phyloP scores from a whole-genome alignment of 805 yeast genomes.

The Spathaspora girioi region DNA sequence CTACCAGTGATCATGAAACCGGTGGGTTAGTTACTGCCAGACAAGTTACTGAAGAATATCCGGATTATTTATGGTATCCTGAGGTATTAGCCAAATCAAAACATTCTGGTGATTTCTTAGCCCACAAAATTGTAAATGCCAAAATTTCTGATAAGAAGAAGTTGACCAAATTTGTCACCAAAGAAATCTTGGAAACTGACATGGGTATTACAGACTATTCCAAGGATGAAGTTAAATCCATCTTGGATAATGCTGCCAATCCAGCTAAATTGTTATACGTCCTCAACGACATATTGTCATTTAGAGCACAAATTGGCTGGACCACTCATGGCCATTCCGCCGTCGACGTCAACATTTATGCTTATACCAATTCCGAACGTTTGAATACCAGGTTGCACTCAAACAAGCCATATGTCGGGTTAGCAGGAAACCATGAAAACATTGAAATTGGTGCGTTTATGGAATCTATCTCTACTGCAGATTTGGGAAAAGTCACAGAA shows the following conservation, averaged over 20 bases:
- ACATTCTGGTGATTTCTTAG: slow-evolving; percentile 74
- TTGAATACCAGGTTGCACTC: slow-evolving; percentile 36
- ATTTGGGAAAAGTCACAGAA: slow-evolving; percentile 47
- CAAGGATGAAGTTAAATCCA: slow-evolving; percentile 41
- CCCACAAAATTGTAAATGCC: slow-evolving; percentile 37
- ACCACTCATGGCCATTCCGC: slow-evolving; percentile 95
- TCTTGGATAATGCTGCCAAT: slow-evolving; percentile 14
- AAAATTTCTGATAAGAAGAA: slow-evolving; percentile 14
- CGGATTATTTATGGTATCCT: slow-evolving; percentile 88
- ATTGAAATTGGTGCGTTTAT: slow-evolving; percentile 77
- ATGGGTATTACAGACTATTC: slow-evolving; percentile 63
- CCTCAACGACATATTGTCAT: slow-evolving; percentile 68
- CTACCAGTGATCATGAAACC: slow-evolving; percentile 94
- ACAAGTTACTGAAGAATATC: slow-evolving; percentile 65
- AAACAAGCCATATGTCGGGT: slow-evolving; percentile 27
- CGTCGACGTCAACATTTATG: slow-evolving; percentile 91
- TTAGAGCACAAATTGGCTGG: slow-evolving; percentile 93
- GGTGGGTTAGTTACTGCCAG: slow-evolving; percentile 91
- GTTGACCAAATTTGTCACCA: slow-evolving; percentile 44
- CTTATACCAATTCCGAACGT: slow-evolving; percentile 55
- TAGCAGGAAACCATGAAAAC: slow-evolving; percentile 84
- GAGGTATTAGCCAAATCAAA: slow-evolving; percentile 64
- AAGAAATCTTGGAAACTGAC: slow-evolving; percentile 56
- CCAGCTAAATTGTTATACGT: slow-evolving; percentile 45
- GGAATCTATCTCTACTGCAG: slow-evolving; percentile 49